Conservation (phyloP, 2,329 filamentous ascomycete genomes). For the Colletotrichum tropicicola region DNA sequence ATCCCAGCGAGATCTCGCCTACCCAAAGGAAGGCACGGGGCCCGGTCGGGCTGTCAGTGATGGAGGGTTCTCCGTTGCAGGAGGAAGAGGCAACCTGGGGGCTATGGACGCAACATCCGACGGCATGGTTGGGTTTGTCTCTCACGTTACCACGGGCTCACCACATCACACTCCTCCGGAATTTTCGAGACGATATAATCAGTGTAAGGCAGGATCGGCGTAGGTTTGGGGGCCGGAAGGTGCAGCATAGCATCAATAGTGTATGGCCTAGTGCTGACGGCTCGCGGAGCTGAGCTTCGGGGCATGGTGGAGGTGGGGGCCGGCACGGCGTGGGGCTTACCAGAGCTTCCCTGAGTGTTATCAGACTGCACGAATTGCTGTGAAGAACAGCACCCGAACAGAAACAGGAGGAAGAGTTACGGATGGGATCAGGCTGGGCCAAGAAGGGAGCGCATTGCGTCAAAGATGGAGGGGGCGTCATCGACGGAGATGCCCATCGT, state of each 20-base stretch:
- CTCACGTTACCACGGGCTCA: no score
- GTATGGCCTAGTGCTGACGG: slow-evolving; percentile 1
- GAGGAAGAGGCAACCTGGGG: not conserved
- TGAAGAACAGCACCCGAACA: no score
- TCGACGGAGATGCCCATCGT: no score
- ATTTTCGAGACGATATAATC: not conserved
- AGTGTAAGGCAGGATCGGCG: not conserved
- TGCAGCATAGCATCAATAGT: not conserved
- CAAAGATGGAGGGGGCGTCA: no score
- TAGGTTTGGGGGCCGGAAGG: not conserved
- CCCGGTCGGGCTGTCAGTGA: not conserved
- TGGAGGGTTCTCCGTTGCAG: no score
- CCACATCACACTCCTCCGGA: no score
- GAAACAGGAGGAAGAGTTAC: not conserved
- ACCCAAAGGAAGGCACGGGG: not conserved
- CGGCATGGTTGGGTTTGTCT: no score
- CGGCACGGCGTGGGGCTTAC: not conserved
- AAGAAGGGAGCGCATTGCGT: not conserved
- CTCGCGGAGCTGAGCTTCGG: not conserved
- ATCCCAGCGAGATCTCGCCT: not conserved
- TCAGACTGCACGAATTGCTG: not conserved
- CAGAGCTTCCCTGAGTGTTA: not conserved
- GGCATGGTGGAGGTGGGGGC: not conserved
- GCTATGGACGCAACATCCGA: not conserved
- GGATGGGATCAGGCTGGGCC: not conserved